These are phyloP conservation scores for Populus hybrid DNA, from an alignment of 441 rosid genomes.

Conservation along the genomic window DNA sequence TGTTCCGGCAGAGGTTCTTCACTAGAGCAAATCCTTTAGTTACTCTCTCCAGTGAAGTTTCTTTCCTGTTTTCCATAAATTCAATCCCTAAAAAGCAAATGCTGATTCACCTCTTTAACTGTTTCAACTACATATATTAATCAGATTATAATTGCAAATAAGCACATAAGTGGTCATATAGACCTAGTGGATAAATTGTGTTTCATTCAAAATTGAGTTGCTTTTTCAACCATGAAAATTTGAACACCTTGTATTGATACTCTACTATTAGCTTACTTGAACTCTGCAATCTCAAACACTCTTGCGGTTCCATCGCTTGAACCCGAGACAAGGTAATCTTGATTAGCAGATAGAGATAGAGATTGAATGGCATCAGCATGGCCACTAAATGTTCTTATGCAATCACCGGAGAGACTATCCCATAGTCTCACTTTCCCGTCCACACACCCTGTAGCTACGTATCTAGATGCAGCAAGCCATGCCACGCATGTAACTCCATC, in stretches of 20 bases:
- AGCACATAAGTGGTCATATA: neutral
- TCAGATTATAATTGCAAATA: neutral
- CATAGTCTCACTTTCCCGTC: conserved; percentile 72
- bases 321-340: conserved; percentile 57
- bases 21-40: neutral
- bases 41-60: neutral
- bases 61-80: neutral
- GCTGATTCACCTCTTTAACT: neutral
- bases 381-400: conserved; percentile 58
- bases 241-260: neutral
- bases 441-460: conserved; percentile 70
- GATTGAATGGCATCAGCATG: conserved; percentile 56
- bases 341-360: conserved; percentile 45
- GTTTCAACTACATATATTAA: neutral
- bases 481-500: conserved; percentile 70
- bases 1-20: neutral
- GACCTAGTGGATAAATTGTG: neutral
- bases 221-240: neutral
- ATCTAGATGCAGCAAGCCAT: conserved; percentile 69
- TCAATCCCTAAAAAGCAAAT: neutral
- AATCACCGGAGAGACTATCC: conserved; percentile 76
- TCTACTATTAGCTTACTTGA: conserved; percentile 18
- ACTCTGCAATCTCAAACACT: conserved; percentile 62
- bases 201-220: neutral
- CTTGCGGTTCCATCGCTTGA: conserved; percentile 68